These are phyloP conservation scores for Pseudogymnoascus sp. DNA, from an alignment of 2,329 filamentous ascomycete species.

Conservation along the genomic window DNA sequence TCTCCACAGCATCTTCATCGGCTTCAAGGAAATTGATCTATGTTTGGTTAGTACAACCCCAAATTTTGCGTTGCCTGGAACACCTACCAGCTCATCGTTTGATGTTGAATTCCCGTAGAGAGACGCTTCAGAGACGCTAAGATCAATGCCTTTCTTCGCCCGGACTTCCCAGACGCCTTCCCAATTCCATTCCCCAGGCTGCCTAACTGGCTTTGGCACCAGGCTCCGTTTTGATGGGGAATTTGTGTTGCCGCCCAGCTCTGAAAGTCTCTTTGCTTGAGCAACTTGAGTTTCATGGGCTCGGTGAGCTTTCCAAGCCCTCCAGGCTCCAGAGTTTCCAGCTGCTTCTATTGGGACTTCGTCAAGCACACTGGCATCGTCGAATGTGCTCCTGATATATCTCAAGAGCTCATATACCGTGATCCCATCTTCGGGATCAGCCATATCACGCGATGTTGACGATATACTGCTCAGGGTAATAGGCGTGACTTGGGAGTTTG, in stretches of 20 bases:
- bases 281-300: conserved; percentile 32
- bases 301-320: conserved; percentile 78
- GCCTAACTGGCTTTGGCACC: conserved; percentile 29
- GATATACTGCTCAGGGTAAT: not conserved
- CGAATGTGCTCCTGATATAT: conserved; percentile 79
- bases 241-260: not conserved
- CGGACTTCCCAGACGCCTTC: conserved; percentile 93
- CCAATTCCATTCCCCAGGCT: conserved; percentile 92
- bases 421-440: conserved; percentile 12
- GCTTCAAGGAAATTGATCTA: conserved; percentile 62
- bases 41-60: conserved; percentile 8
- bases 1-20: conserved; percentile 51
- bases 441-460: conserved; percentile 6
- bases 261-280: not conserved
- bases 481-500: not conserved
- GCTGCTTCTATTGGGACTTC: conserved; percentile 72
- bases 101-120: conserved; percentile 61
- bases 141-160: conserved; percentile 69
- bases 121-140: conserved; percentile 70
- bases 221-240: not conserved
- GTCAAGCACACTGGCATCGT: conserved; percentile 70
- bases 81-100: conserved; percentile 65
- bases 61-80: not conserved
- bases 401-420: conserved; percentile 63
- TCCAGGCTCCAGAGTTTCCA: conserved; percentile 86